Evolutionary conservation across 331 rosid species (phyloP).

Genomic region (Acacia concinna): DNA sequence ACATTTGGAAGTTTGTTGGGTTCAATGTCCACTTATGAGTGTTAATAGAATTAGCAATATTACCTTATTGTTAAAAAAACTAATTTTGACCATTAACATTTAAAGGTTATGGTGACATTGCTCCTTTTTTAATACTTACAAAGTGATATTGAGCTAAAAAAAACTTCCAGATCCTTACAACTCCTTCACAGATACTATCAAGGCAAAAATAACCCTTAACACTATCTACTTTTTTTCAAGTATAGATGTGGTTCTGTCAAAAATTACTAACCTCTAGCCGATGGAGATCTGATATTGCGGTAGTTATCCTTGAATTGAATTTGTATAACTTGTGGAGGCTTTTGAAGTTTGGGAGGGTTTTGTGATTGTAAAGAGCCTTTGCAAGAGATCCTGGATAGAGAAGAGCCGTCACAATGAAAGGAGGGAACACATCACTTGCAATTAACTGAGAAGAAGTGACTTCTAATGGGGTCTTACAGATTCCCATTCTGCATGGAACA

Average conservation of each 20-base stretch:
- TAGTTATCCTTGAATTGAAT: slow-evolving; percentile 33
- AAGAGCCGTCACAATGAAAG: slow-evolving; percentile 53
- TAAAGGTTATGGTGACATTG: too few relatives aligned
- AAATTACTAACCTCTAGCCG: slow-evolving; percentile 65
- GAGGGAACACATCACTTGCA: slow-evolving; percentile 57
- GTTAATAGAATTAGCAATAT: too few relatives aligned
- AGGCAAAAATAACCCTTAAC: too few relatives aligned
- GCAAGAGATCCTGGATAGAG: slow-evolving; percentile 78
- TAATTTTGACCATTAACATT: too few relatives aligned
- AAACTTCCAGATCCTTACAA: too few relatives aligned
- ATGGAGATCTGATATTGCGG: slow-evolving; percentile 55
- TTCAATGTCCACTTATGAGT: too few relatives aligned
- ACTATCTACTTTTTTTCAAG: too few relatives aligned
- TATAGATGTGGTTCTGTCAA: not conserved
- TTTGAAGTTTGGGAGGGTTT: slow-evolving; percentile 44
- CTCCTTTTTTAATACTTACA: too few relatives aligned
- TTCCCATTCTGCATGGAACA: slow-evolving; percentile 61
- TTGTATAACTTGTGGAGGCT: slow-evolving; percentile 38
- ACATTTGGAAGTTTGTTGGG: too few relatives aligned
- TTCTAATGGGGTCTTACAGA: slow-evolving; percentile 69
- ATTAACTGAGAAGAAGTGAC: slow-evolving; percentile 70
- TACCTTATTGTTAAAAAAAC: too few relatives aligned
- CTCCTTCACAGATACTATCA: too few relatives aligned
- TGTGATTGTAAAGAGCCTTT: slow-evolving; percentile 44
- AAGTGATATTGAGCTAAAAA: too few relatives aligned